These are phyloP conservation scores for Zygosaccharomyces sapae DNA, from an alignment of 1,139 yeast genomes.

Conservation along the genomic window DNA sequence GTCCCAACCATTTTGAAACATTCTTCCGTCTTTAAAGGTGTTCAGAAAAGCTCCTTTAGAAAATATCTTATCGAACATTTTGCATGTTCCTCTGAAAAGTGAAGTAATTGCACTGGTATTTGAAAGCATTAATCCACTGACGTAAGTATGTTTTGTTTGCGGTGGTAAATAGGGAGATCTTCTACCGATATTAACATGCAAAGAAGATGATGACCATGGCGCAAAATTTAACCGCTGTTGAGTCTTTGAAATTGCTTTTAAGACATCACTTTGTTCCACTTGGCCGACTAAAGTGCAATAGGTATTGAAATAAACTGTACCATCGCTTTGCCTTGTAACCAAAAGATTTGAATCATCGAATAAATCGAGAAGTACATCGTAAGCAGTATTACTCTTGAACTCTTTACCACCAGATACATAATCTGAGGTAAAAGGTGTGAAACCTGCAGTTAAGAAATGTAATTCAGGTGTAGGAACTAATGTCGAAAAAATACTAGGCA, in stretches of 20 bases:
- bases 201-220: slow-evolving; percentile 81
- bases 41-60: slow-evolving; percentile 81
- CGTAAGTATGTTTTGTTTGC: slow-evolving; percentile 35
- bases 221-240: slow-evolving; percentile 77
- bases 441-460: slow-evolving; percentile 81
- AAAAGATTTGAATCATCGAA: slow-evolving; percentile 75
- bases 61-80: slow-evolving; percentile 76
- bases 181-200: slow-evolving; percentile 73
- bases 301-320: slow-evolving; percentile 61
- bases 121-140: slow-evolving; percentile 72
- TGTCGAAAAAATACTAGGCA: slow-evolving; percentile 77
- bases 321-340: slow-evolving; percentile 50
- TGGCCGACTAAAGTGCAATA: slow-evolving; percentile 74
- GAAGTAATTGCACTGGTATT: slow-evolving; percentile 71
- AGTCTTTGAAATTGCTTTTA: slow-evolving; percentile 73
- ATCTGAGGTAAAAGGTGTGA: slow-evolving; percentile 77
- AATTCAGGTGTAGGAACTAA: slow-evolving; percentile 85
- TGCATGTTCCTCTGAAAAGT: slow-evolving; percentile 61
- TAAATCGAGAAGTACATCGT: slow-evolving; percentile 79
- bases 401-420: slow-evolving; percentile 55
- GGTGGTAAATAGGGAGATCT: slow-evolving; percentile 56
- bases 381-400: slow-evolving; percentile 69
- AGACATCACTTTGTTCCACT: slow-evolving; percentile 68
- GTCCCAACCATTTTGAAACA: slow-evolving; percentile 62
- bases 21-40: slow-evolving; percentile 55